A percentile compares a stretch with the other conserved stretches of the same genome.
phyloP scores from a whole-genome alignment of 2,329 filamentous ascomycete species.

The Botrytis sinoallii region DNA sequence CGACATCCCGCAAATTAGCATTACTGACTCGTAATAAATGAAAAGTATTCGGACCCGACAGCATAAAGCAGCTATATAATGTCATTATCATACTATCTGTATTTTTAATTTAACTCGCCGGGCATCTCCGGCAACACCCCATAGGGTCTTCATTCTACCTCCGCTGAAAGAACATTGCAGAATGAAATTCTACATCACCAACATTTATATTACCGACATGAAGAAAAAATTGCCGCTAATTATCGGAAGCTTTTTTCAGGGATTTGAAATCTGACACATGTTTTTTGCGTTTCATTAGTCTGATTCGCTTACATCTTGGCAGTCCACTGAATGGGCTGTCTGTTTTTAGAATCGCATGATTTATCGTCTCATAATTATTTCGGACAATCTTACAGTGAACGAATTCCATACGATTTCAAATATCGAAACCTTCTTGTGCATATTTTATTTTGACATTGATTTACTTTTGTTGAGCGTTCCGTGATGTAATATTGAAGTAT shows the following conservation, averaged over 20 bases:
- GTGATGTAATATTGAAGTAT: not conserved
- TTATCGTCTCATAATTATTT: constrained; percentile 14
- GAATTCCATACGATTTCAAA: not conserved
- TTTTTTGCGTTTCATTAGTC: not conserved
- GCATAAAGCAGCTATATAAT: not conserved
- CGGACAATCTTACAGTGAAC: not conserved
- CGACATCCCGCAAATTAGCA: not conserved
- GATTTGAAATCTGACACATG: not conserved
- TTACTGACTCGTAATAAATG: not conserved
- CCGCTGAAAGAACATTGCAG: not conserved
- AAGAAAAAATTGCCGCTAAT: not conserved
- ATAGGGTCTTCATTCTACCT: not conserved
- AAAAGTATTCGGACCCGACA: not conserved
- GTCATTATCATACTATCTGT: not conserved
- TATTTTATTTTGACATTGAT: not conserved
- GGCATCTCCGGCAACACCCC: not conserved
- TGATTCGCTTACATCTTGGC: not conserved
- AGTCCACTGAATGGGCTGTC: not conserved
- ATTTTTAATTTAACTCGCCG: not conserved
- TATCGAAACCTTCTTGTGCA: not conserved
- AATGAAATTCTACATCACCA: not conserved
- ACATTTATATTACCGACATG: not conserved
- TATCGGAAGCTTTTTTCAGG: not conserved
- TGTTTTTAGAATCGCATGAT: constrained; percentile 16
- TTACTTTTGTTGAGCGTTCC: not conserved